Evolutionary conservation across 73 alveolate genomes (phyloP).

Genomic region (Paramecium primaurelia): DNA sequence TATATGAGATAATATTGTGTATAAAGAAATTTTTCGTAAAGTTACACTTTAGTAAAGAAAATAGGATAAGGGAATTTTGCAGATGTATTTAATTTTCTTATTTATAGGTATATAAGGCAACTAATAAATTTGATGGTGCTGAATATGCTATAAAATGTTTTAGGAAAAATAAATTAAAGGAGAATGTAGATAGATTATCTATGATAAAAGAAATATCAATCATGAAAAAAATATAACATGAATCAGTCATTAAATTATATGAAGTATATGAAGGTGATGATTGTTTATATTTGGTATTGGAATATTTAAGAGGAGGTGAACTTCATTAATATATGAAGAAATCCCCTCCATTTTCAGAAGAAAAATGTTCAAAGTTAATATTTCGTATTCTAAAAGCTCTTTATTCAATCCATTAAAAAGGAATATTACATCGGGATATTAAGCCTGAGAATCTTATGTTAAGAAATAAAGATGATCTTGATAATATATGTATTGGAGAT

Average conservation of each 20-base stretch:
- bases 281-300: conserved; percentile 8
- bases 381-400: conserved; percentile 7
- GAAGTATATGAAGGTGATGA: conserved; percentile 56
- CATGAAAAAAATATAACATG: not conserved
- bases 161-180: not conserved
- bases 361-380: not conserved
- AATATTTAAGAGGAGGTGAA: conserved; percentile 35
- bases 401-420: conserved; percentile 70
- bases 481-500: conserved; percentile 75
- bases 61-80: conserved; percentile 60
- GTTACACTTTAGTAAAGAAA: conserved; percentile 36
- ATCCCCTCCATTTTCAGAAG: conserved; percentile 51
- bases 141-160: conserved; percentile 11
- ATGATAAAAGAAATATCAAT: conserved; percentile 17
- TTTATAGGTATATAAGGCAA: not conserved
- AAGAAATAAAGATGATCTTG: conserved; percentile 68
- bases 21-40: conserved; percentile 15
- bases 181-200: not conserved
- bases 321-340: not conserved
- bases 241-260: conserved; percentile 18
- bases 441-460: conserved; percentile 83
- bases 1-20: not conserved
- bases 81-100: not conserved
- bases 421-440: conserved; percentile 81
- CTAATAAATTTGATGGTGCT: not conserved